Base-by-base conservation (phyloP, 306 rosid genomes). In the Vicia villosa region DNA sequence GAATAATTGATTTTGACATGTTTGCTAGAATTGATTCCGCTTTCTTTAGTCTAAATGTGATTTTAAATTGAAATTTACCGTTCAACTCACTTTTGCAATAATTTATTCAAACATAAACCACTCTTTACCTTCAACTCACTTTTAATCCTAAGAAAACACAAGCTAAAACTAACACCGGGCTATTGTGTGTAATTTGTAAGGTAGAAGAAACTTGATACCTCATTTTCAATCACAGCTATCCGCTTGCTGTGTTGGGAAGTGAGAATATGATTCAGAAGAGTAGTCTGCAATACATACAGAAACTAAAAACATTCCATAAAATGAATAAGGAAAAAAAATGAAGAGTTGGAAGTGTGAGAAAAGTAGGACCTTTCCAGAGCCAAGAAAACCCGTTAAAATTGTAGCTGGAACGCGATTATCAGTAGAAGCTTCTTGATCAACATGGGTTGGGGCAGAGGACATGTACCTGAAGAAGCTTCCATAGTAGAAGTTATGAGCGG, bases 211-310 rank as follows among this genome's bases (percentile, higher is more conserved):
- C 1, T 41, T 19, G 8, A 54, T 76, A 88, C 98, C 98, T 92
- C 98, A 69, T 90, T 92, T 83, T 92, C 98, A 13, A 92, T 90
- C 1, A 92, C 93, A 8, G 98, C 98, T 74, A 92, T 92, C 67
- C 95, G 84, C 79, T 88, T 89, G 37, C 98, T 93, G 76, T 92
- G 98, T 75, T 86, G 92, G 60, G 96, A 77, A 2, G 91, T 90
- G 10, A 92, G 92, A 63, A 92, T 88, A 76, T 88, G 98, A 86
- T 89, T 92, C 60, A 92, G 89, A 45, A 92, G 88, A 65, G 96
- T 92, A 16, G 98, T 92, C 98, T 89, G 83, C 81, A 82, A 41
- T 41, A n/a, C n/a, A n/a, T n/a, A 52, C 47, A 49, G 5, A 52
- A 57, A 16, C 0, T 15, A 37, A 60, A 36, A 37, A 17, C 13